Base-by-base conservation (phyloP, 2,329 filamentous ascomycete species). In the Ophiostoma angusticollis region DNA sequence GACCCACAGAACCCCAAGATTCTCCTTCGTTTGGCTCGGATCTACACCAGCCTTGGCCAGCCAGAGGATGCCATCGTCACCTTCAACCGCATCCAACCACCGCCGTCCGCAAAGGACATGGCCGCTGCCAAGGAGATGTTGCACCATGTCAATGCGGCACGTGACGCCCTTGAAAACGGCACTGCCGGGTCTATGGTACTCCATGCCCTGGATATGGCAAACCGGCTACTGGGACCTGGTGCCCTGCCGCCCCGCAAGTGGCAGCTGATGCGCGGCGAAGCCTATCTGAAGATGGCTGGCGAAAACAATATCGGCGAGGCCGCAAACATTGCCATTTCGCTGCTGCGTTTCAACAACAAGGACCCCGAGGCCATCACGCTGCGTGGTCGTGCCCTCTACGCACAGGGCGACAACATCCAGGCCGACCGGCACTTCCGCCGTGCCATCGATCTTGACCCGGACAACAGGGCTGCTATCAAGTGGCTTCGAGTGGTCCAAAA, bases 281-380 rank as follows among this genome's bases (percentile, higher is more conserved):
- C 89, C 9, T 84, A 93, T 54, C 63, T 98, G 45, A 89, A 87
- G 64, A 93, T 96, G 79, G 85, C 83, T 43, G 86, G 84, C 45
- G 73, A 78, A 42, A 95, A 95, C 60, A 79, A 85, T 9, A 67
- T 94, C 7, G 87, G 86, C 24, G 87, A 95, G 58, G 89, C 86
- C 5, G 85, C 93, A 61, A 93, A 87, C 55, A 77, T 96, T 39
- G 86, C 86, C 51, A 94, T 95, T 75, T 74, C 74, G 3, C 62
- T 98, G 50, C 68, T 98, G 45, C 77, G 91, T 38, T 70, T 73
- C 54, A 96, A 96, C 64, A 85, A 70, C 57, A 81, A 89, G 56
- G 91, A 98, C 54, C 87, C 91, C 2, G 91, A 98, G 62, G 91
- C 89, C 1, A 66, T 98, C 47, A 84, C 95, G 6, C 73, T 98